Conservation (phyloP, 768 basidiomycete genomes). For the Podaxis sp. region DNA sequence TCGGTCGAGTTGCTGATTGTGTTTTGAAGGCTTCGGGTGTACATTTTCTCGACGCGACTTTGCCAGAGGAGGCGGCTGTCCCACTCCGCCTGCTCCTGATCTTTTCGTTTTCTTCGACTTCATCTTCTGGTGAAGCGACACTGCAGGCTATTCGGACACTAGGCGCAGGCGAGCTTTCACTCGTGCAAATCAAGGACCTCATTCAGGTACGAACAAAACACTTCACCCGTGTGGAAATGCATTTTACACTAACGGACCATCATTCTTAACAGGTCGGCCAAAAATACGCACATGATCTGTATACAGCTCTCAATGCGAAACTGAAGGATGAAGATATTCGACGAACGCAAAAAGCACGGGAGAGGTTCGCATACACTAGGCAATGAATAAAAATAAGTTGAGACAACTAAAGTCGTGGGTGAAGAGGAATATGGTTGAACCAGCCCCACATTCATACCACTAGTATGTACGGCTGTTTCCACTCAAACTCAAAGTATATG, state of each 20-base stretch:
- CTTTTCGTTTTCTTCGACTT: conserved; percentile 51
- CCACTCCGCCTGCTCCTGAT: conserved; percentile 57
- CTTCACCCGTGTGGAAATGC: neutral
- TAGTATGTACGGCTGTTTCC: too few relatives aligned
- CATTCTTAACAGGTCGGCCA: conserved; percentile 50
- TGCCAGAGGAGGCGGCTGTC: conserved; percentile 66
- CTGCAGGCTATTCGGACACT: conserved; percentile 63
- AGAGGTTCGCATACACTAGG: conserved; percentile 35
- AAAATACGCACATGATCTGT: conserved; percentile 56
- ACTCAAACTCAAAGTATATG: too few relatives aligned
- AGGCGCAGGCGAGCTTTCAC: conserved; percentile 56
- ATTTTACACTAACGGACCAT: neutral
- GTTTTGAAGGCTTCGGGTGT: conserved; percentile 43
- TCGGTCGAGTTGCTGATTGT: neutral
- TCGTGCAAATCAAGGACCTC: conserved; percentile 43
- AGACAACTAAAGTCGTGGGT: too few relatives aligned
- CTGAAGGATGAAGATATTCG: conserved; percentile 61
- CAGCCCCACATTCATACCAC: too few relatives aligned
- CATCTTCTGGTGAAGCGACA: conserved; percentile 22
- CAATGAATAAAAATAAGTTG: conserved; percentile 6
- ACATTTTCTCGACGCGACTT: conserved; percentile 73
- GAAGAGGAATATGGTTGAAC: too few relatives aligned
- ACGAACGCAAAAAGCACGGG: conserved; percentile 54
- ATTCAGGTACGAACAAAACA: conserved; percentile 41
- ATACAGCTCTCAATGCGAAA: conserved; percentile 54